Conservation (phyloP, 2,329 filamentous ascomycete genomes). For the Fusarium continuum region DNA sequence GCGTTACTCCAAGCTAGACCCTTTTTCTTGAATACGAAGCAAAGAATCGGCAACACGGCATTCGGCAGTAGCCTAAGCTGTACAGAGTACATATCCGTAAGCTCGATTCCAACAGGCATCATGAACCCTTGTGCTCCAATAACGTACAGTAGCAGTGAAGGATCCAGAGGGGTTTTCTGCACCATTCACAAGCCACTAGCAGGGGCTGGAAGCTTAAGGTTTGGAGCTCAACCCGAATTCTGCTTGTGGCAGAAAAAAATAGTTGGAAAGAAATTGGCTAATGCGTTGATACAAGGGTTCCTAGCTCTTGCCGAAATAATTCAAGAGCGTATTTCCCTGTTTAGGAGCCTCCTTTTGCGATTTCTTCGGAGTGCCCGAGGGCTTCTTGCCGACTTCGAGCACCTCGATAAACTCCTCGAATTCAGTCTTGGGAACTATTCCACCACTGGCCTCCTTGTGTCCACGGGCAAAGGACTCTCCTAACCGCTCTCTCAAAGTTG, state of each 20-base stretch:
- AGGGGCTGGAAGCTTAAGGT: neutral
- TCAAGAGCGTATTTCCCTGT: slow-evolving; percentile 64
- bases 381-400: slow-evolving; percentile 67
- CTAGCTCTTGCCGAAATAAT: slow-evolving; percentile 60
- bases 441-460: slow-evolving; percentile 74
- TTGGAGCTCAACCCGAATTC: neutral
- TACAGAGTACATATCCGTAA: too few relatives aligned
- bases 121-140: too few relatives aligned
- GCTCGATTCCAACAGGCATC: too few relatives aligned
- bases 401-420: slow-evolving; percentile 72
- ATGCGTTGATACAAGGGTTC: neutral
- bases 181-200: neutral
- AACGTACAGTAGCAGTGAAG: neutral
- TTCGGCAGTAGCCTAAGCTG: neutral
- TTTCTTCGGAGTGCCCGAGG: slow-evolving; percentile 45
- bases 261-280: slow-evolving; percentile 9
- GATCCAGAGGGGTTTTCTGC: neutral
- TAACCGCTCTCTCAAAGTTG: slow-evolving; percentile 56
- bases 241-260: neutral
- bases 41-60: neutral
- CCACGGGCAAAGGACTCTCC: slow-evolving; percentile 72
- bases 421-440: slow-evolving; percentile 66
- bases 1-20: neutral
- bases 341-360: slow-evolving; percentile 38
- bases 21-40: slow-evolving; percentile 4